Evolutionary conservation across 176 grass and related monocot genomes (phyloP).

Genomic region (Calamus simplicifolius): DNA sequence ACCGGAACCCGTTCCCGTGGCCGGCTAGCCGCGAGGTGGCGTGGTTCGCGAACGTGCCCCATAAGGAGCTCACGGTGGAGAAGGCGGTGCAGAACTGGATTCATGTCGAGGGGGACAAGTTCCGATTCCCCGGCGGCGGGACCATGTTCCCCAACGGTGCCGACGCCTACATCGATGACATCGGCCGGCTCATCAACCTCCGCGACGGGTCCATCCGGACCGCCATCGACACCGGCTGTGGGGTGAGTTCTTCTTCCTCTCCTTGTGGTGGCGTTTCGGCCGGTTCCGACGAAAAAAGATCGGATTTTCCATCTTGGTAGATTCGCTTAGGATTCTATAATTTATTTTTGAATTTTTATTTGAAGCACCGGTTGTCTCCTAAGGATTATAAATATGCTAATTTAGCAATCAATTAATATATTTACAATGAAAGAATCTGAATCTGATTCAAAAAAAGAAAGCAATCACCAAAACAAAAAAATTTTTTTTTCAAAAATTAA

Average conservation of each 20-base stretch:
- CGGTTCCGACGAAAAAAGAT: conserved; percentile 3
- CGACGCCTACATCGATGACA: conserved; percentile 34
- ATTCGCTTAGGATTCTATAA: no score
- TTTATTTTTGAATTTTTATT: no score
- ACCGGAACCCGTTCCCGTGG: conserved; percentile 35
- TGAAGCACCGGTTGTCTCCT: no score
- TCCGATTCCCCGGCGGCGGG: conserved; percentile 31
- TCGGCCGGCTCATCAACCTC: conserved; percentile 22
- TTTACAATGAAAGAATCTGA: no score
- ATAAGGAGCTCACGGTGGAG: conserved; percentile 34
- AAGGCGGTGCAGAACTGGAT: conserved; percentile 32
- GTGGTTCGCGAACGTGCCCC: conserved; percentile 45
- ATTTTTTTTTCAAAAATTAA: no score
- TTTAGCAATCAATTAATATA: no score
- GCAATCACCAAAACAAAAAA: no score
- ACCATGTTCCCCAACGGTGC: conserved; percentile 43
- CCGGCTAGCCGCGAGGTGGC: conserved; percentile 24
- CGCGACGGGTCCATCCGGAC: conserved; percentile 20
- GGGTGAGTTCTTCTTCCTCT: conserved; percentile 24
- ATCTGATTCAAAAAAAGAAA: no score
- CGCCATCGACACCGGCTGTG: conserved; percentile 31
- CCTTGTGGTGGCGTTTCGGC: background rate
- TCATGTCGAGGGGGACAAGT: conserved; percentile 17
- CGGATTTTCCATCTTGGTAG: background rate
- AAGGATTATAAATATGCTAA: no score